Percentiles rank a stretch among this genome's conserved stretches.
phyloP scores from a whole-genome alignment of 306 rosid genomes.

The Fagus crenata region DNA sequence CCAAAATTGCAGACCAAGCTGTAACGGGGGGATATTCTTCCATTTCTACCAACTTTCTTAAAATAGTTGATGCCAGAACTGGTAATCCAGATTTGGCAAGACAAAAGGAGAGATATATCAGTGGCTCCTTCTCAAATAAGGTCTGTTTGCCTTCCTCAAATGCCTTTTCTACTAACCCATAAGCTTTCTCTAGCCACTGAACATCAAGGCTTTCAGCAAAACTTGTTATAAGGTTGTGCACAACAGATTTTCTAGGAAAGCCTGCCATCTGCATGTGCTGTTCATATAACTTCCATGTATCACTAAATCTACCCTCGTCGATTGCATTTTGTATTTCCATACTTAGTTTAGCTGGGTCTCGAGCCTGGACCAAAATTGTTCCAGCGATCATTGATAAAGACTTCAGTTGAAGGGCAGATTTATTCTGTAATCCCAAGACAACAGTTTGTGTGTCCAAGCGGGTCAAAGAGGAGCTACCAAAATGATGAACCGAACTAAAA shows the following conservation, averaged over 20 bases:
- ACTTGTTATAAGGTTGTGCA: slow-evolving; percentile 52
- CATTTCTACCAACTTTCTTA: slow-evolving; percentile 68
- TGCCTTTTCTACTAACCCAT: slow-evolving; percentile 64
- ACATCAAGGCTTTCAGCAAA: slow-evolving; percentile 59
- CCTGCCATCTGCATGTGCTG: slow-evolving; percentile 80
- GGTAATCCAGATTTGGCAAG: slow-evolving; percentile 70
- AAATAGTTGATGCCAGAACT: slow-evolving; percentile 62
- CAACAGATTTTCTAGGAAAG: slow-evolving; percentile 71
- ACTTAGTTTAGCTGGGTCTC: slow-evolving; percentile 62
- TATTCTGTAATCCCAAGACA: slow-evolving; percentile 27
- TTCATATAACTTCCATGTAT: slow-evolving; percentile 74
- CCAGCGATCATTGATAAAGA: slow-evolving; percentile 47
- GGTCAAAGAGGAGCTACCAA: slow-evolving; percentile 33
- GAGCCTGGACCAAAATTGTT: slow-evolving; percentile 74
- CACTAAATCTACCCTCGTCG: slow-evolving; percentile 43
- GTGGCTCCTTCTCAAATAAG: slow-evolving; percentile 65
- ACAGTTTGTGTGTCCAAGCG: slow-evolving; percentile 23
- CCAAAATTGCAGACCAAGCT: slow-evolving; percentile 83
- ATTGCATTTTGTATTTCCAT: slow-evolving; percentile 61
- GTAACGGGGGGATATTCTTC: slow-evolving; percentile 65
- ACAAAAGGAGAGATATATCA: slow-evolving; percentile 66
- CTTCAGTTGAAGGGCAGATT: slow-evolving; percentile 17
- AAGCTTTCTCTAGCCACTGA: slow-evolving; percentile 67
- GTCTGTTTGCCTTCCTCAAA: slow-evolving; percentile 55
- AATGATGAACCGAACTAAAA: slow-evolving; percentile 26